Evolutionary conservation across 2,329 filamentous ascomycete genomes (phyloP), one percentile per base, ranked within the genome.

Genomic region (Epichloe coenophiala): DNA sequence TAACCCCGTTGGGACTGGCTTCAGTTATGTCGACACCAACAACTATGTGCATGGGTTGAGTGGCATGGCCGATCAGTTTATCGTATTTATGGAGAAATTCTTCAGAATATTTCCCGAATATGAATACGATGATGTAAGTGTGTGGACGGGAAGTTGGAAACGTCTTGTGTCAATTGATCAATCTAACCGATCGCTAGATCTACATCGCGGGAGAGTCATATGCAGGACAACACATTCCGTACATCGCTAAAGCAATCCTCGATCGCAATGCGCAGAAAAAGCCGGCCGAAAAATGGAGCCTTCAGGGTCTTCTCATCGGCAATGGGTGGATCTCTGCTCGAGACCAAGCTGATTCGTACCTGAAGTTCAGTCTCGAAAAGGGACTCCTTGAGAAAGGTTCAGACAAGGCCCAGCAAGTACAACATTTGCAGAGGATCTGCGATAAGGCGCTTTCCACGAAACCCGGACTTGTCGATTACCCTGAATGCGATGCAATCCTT

Each of bases 171-270:
- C 31, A 31, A 31, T 9, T 31, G 9, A 31, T 31, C 31, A 31
- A 31, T 31, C 31, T 31, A 31, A 33, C 1, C 42, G 19, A 21
- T 5, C 5, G 19, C 15, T 61, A 97, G 90, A 71, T 98, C 19
- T 98, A 96, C 66, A 76, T 98, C 56, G 87, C 91, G 1, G 93
- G 94, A 59, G 93, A 99, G 71, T 98, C 91, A 0, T 98, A 90
- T 64, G 93, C 93, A 5, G 93, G 93, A 43, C 93, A 97, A 64
- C 84, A 97, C 68, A 97, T 98, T 54, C 93, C 93, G 1, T 95
- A 98, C 65, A 93, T 99, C 56, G 86, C 90, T n/a, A 83, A 84
- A 61, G 86, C 86, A 19, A 95, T 98, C 50, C 74, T 96, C 52
- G 83, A 89, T 45, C 87, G 88, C 54, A 98, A 98, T 71, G 84